Conservation (phyloP, 2,329 filamentous ascomycete genomes). For the Fusarium irregulare region DNA sequence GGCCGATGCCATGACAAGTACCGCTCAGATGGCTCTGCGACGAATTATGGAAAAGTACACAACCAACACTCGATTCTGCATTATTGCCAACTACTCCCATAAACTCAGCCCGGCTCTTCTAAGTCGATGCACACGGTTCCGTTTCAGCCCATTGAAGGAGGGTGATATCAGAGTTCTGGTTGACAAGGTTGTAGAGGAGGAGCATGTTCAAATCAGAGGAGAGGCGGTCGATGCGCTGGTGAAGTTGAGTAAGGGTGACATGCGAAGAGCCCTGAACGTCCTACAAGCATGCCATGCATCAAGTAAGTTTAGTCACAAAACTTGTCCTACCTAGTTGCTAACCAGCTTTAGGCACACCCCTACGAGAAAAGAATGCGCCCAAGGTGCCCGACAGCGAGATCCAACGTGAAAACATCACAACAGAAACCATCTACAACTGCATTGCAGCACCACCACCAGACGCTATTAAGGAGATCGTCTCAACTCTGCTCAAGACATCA, state of each 20-base stretch:
- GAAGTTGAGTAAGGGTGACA: constrained; percentile 90
- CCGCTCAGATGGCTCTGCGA: constrained; percentile 95
- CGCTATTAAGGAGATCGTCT: constrained; percentile 85
- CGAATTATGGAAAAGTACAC: constrained; percentile 99
- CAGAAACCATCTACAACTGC: constrained; percentile 95
- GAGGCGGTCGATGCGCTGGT: constrained; percentile 88
- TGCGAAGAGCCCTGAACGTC: constrained; percentile 94
- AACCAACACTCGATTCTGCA: constrained; percentile 95
- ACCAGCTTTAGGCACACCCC: constrained; percentile 68
- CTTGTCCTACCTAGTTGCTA: neutral
- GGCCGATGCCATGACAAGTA: constrained; percentile 99
- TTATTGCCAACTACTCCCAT: constrained; percentile 99
- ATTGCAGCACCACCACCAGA: constrained; percentile 94
- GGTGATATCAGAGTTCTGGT: constrained; percentile 85
- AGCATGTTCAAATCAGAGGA: constrained; percentile 82
- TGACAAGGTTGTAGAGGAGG: constrained; percentile 88
- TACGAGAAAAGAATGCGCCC: constrained; percentile 69
- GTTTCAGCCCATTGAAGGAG: constrained; percentile 94
- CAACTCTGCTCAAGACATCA: constrained; percentile 82
- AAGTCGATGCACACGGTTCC: constrained; percentile 92
- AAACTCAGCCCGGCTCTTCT: constrained; percentile 94
- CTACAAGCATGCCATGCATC: constrained; percentile 96
- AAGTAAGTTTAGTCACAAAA: constrained; percentile 63
- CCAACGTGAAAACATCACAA: constrained; percentile 82
- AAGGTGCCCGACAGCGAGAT: constrained; percentile 73